Percentiles rank a stretch among this genome's conserved stretches.
These are phyloP conservation scores for Suhomyces sp. DNA, from an alignment of 805 yeast genomes.

Conservation along the genomic window DNA sequence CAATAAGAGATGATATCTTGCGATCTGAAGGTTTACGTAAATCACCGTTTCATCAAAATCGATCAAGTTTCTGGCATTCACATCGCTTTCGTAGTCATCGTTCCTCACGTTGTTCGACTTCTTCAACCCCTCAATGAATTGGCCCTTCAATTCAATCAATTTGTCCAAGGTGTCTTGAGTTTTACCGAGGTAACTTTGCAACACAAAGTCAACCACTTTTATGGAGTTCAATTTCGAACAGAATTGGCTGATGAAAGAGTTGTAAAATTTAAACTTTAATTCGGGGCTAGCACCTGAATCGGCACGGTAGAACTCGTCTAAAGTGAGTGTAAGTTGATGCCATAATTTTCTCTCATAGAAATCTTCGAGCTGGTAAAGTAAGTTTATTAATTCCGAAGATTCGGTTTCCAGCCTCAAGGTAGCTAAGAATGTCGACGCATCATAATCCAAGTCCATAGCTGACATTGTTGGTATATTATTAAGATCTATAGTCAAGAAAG, in stretches of 20 bases:
- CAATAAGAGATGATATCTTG: conserved; percentile 62
- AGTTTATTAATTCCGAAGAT: conserved; percentile 53
- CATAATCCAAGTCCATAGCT: conserved; percentile 41
- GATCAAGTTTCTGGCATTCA: conserved; percentile 25
- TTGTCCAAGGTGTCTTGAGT: conserved; percentile 32
- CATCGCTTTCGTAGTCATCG: conserved; percentile 21
- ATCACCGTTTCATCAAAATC: conserved; percentile 55
- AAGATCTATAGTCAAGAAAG: neutral
- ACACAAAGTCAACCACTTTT: conserved; percentile 71
- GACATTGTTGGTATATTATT: conserved; percentile 15
- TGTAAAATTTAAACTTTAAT: conserved; percentile 64
- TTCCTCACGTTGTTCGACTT: conserved; percentile 28
- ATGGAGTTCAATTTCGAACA: conserved; percentile 73
- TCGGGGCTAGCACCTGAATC: conserved; percentile 36
- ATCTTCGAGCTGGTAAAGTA: conserved; percentile 74
- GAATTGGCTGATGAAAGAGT: conserved; percentile 65
- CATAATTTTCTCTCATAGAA: conserved; percentile 85
- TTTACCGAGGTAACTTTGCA: conserved; percentile 42
- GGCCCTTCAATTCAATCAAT: conserved; percentile 32
- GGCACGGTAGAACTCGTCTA: conserved; percentile 55
- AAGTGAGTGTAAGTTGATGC: conserved; percentile 82
- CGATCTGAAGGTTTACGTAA: conserved; percentile 58
- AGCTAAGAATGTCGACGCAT: conserved; percentile 47
- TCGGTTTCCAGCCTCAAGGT: conserved; percentile 67
- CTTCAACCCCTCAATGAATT: conserved; percentile 24